Base-by-base conservation (phyloP, 129 eudicot genomes). In the Ambrosia trifida region DNA sequence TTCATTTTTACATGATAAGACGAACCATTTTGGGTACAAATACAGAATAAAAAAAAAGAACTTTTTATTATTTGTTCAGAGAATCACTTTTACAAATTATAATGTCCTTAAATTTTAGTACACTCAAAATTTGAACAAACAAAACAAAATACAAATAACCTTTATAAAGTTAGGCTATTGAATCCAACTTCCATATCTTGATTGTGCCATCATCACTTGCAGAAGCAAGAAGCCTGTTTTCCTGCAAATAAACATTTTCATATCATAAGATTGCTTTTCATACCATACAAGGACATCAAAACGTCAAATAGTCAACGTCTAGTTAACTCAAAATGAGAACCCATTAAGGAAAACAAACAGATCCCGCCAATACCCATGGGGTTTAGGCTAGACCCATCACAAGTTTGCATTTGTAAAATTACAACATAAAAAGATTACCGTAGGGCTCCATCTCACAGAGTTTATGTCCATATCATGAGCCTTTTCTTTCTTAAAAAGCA, bases 381-480 rank as follows among this genome's bases (percentile, higher is more conserved):
- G 28, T 24, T 24, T 24, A 24, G 28, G 28, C 28, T 24, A 11
- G 17, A 57, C 7, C 11, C 64, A 11, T 57, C 7, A 57, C 30
- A 30, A 24, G 38, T 14, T 63, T 7, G 14, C 7, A 16, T 7
- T 36, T 24, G 19, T 61, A 9, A 12, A 33, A 64, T 8, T 17
- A 31, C 49, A 63, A 6, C 68, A 11, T 30, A 65, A 16, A 40
- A 35, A 38, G 40, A 57, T 80, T 93, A 93, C 96, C 87, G 36
- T 73, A 58, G 83, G 64, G 66, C 87, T 85, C 98, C 98, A 93
- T 64, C 83, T 91, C 72, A 93, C 96, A 10, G 85, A 80, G 76
- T 94, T 94, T 49, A 94, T 85, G 68, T 94, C 98, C 98, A 87
- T 85, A 41, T 67, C 95, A 84, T 94, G 98, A 70, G 98, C 98